Evolutionary conservation across 257 asterid species (phyloP).

Genomic region (Capsicum rhomboideum): DNA sequence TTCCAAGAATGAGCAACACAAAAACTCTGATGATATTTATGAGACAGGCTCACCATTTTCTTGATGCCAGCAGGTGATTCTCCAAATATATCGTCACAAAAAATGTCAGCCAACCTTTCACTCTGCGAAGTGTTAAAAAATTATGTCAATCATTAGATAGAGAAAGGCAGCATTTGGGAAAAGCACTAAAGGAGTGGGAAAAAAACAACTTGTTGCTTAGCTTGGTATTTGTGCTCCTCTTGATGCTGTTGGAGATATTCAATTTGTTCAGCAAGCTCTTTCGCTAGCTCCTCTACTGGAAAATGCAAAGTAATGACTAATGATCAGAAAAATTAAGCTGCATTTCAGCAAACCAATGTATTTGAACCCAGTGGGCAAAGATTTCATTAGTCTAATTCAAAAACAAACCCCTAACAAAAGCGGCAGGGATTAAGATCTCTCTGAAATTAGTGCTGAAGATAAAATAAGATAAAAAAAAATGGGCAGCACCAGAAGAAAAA

Average conservation of each 20-base stretch:
- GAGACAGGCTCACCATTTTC: constrained; percentile 39
- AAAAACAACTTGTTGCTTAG: constrained; percentile 24
- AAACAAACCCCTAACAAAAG: neutral
- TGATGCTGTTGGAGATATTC: neutral
- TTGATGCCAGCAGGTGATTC: constrained; percentile 81
- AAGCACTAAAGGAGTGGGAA: constrained; percentile 27
- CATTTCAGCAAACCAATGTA: constrained; percentile 16
- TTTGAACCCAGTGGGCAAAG: neutral
- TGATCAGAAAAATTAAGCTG: neutral
- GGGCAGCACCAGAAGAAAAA: neutral
- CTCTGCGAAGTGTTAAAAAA: constrained; percentile 42
- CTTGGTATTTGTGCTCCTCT: constrained; percentile 6
- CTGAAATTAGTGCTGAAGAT: too few relatives aligned
- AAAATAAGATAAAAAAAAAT: too few relatives aligned
- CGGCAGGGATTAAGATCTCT: too few relatives aligned
- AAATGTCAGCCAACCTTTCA: constrained; percentile 67
- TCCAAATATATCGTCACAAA: constrained; percentile 86
- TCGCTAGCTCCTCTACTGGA: neutral
- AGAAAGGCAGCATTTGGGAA: neutral
- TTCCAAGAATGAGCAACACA: neutral
- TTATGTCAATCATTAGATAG: neutral
- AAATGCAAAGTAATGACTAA: neutral
- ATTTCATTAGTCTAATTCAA: neutral
- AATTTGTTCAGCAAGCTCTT: neutral
- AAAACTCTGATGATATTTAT: neutral